phyloP scores from a whole-genome alignment of 2,329 filamentous ascomycete species.

The Pleomassaria siparia region DNA sequence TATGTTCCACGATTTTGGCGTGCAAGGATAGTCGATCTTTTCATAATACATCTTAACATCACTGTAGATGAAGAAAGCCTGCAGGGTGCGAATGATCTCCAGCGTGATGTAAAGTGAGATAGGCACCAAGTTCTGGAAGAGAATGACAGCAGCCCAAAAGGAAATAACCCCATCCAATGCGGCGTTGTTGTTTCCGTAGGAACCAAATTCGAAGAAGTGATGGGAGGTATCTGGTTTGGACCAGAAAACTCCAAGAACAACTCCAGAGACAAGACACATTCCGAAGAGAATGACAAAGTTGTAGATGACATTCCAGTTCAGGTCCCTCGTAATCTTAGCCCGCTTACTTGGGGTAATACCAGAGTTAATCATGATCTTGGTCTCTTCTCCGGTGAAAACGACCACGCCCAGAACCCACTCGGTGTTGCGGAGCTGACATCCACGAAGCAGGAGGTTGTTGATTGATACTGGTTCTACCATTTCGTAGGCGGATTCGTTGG shows the following conservation, averaged over 20 bases:
- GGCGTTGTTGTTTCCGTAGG: conserved; percentile 70
- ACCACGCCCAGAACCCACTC: conserved; percentile 95
- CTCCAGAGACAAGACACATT: conserved; percentile 84
- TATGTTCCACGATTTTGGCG: conserved; percentile 98
- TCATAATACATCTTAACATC: conserved; percentile 98
- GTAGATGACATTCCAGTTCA: conserved; percentile 97
- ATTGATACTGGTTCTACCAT: conserved; percentile 94
- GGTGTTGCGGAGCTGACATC: conserved; percentile 90
- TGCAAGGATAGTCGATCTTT: conserved; percentile 87
- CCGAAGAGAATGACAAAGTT: conserved; percentile 88
- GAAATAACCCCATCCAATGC: conserved; percentile 88
- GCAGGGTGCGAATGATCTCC: conserved; percentile 89
- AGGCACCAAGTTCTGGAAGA: conserved; percentile 98
- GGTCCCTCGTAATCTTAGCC: conserved; percentile 82
- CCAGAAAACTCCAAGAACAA: conserved; percentile 86
- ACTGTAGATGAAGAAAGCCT: conserved; percentile 97
- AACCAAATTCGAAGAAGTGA: conserved; percentile 81
- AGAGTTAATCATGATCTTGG: conserved; percentile 99
- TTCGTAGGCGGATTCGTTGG: conserved; percentile 64
- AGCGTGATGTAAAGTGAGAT: conserved; percentile 97
- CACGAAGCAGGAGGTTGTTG: conserved; percentile 91
- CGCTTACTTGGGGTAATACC: conserved; percentile 94
- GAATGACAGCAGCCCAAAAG: conserved; percentile 91
- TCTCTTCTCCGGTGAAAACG: conserved; percentile 91
- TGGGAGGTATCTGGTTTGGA: conserved; percentile 71